These are phyloP conservation scores for Marchantia paleacea DNA, from an alignment of 225 moss, liverwort and hornwort species.

Conservation along the genomic window DNA sequence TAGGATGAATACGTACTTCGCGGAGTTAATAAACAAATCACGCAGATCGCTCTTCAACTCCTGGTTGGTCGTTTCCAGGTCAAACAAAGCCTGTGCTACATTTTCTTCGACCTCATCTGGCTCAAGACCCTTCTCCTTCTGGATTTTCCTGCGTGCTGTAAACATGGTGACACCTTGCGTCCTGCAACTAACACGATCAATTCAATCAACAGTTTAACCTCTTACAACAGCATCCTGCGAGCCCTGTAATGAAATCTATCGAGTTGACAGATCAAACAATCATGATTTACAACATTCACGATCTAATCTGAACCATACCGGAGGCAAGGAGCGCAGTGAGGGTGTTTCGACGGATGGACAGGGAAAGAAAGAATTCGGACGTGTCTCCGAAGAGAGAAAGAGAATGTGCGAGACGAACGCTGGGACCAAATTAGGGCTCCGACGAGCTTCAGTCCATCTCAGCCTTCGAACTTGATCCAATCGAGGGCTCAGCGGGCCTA, in stretches of 20 bases:
- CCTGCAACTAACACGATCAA: constrained; percentile 14
- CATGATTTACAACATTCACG: background rate
- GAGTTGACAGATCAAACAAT: background rate
- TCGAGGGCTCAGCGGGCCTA: background rate
- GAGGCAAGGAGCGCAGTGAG: constrained; percentile 12
- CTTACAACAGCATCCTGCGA: too few species aligned
- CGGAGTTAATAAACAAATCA: constrained; percentile 92
- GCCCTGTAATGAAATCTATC: background rate
- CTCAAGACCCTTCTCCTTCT: constrained; percentile 98
- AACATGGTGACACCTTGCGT: constrained; percentile 52
- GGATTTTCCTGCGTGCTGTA: constrained; percentile 94
- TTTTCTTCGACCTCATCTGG: constrained; percentile 95
- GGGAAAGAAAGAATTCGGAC: constrained; percentile 5
- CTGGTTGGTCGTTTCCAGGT: constrained; percentile 88
- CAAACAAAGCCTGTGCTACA: constrained; percentile 84
- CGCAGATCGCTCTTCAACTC: constrained; percentile 93
- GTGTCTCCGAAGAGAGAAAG: constrained; percentile 23
- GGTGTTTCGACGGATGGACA: constrained; percentile 11
- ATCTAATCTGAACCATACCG: background rate
- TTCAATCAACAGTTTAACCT: background rate
- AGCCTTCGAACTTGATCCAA: background rate
- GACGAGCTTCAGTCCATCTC: background rate
- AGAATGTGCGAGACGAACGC: constrained; percentile 6
- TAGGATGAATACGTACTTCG: constrained; percentile 37
- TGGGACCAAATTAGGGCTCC: constrained; percentile 21